Percentiles rank a stretch among this genome's conserved stretches.
Evolutionary conservation across 805 yeast genomes (phyloP).

Genomic region (Saturnispora zaruensis): DNA sequence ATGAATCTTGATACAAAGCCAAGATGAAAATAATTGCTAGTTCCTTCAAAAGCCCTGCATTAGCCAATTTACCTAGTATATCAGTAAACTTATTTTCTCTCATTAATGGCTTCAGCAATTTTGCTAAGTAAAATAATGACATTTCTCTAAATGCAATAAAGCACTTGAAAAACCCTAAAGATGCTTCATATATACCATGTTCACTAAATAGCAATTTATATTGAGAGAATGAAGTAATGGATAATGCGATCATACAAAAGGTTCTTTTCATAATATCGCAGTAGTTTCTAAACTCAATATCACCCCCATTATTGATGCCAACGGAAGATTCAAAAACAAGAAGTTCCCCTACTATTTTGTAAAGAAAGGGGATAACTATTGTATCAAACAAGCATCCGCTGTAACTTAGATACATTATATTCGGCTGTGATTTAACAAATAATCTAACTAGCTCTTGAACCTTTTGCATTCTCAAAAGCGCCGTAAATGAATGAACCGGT

Average conservation of each 20-base stretch:
- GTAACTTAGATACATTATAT: constrained; percentile 17
- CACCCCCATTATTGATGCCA: constrained; percentile 8
- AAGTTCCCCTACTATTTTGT: constrained; percentile 22
- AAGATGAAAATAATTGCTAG: constrained; percentile 21
- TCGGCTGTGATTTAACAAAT: constrained; percentile 20
- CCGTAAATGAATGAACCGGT: constrained; percentile 14
- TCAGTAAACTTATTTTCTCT: neutral
- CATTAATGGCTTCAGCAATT: constrained; percentile 17
- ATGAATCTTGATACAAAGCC: constrained; percentile 26
- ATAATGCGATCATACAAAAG: constrained; percentile 20
- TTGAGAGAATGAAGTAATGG: constrained; percentile 21
- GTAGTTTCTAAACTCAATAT: constrained; percentile 14
- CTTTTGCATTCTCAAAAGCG: constrained; percentile 15
- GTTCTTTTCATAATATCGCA: constrained; percentile 21
- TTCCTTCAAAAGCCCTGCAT: constrained; percentile 21
- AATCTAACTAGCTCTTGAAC: constrained; percentile 19
- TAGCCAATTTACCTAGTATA: constrained; percentile 17
- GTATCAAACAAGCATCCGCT: constrained; percentile 21
- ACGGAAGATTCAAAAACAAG: constrained; percentile 14
- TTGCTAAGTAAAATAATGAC: constrained; percentile 17
- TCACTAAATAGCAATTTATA: constrained; percentile 20
- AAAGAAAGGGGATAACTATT: constrained; percentile 20
- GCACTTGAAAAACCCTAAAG: constrained; percentile 17
- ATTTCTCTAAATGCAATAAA: constrained; percentile 24
- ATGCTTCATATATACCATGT: constrained; percentile 23